Base-by-base conservation (phyloP, 2,329 filamentous ascomycete genomes). In the Aaosphaeria arxii region DNA sequence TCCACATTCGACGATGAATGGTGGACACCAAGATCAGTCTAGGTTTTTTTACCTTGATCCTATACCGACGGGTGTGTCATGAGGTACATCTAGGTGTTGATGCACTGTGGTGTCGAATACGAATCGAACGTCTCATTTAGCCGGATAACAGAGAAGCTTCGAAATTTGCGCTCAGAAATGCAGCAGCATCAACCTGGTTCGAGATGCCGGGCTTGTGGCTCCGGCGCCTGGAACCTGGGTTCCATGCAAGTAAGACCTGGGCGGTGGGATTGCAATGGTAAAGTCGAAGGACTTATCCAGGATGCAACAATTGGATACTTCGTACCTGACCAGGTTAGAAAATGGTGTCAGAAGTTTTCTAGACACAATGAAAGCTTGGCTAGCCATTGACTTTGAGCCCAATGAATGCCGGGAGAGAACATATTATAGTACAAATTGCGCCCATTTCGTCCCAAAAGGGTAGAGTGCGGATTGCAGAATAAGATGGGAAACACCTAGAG, bases 61-160 rank as follows among this genome's bases (percentile, higher is more conserved):
- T 36, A 36, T 36, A 36, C 7, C 28, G 30, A 11, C 24, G 11
- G 6, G 41, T 7, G n/a, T 9, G 41, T 11, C 28, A 11, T 43
- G 41, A 7, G 17, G 24, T 32, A 30, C 41, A 36, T 9, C 33
- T 36, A 36, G 7, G 6, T 11, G 41, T 36, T 31, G 40, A 24
- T 43, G 32, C 11, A 6, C 28, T 39, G 17, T 30, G 39, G 28
- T 7, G 40, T 29, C 43, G 33, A 44, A 50, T 58, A 50, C 54
- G 52, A 52, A 39, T 39, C 48, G 30, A 36, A 40, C 17, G 42
- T 40, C 9, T n/a, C 43, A 64, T 63, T 64, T 64, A 62, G 53
- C 61, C 61, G 60, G 58, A 63, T 64, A 62, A 57, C 52, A 44
- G 49, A 48, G 39, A 46, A 40, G 33, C 28, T 40, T 24, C 30